Percentiles rank a stretch among this genome's conserved stretches.
Conservation (phyloP, 371 early-diverging fungal species). For the Coemansia linderi region DNA sequence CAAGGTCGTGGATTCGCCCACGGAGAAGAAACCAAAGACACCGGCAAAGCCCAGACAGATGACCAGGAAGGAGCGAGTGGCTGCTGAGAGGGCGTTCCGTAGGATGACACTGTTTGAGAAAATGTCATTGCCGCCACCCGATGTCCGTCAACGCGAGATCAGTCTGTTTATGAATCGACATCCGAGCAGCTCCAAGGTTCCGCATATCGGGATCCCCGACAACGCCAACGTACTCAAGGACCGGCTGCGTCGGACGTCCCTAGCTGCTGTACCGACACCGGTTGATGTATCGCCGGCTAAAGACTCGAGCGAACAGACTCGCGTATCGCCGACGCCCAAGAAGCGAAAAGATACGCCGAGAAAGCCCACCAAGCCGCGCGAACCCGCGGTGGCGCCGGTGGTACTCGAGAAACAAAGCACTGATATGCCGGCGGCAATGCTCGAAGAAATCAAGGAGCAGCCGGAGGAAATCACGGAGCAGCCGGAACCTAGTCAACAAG, state of each 20-base stretch:
- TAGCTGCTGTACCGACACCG: background rate
- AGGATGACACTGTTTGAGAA: slow-evolving; percentile 42
- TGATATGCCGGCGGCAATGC: background rate
- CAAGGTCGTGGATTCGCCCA: too few species aligned
- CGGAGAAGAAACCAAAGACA: too few species aligned
- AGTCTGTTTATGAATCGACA: background rate
- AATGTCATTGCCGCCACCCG: slow-evolving; percentile 43
- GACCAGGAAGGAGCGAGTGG: background rate
- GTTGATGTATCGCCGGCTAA: background rate
- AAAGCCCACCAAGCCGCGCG: too few species aligned
- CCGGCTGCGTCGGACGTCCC: slow-evolving; percentile 18
- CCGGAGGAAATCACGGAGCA: too few species aligned
- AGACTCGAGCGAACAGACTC: too few species aligned
- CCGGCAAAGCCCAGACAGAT: too few species aligned
- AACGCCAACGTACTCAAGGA: slow-evolving; percentile 25
- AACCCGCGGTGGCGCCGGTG: too few species aligned
- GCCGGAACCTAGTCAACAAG: background rate
- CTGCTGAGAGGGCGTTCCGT: slow-evolving; percentile 1
- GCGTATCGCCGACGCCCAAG: too few species aligned
- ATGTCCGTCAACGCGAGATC: slow-evolving; percentile 22
- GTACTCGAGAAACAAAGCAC: background rate
- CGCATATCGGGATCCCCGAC: slow-evolving; percentile 23
- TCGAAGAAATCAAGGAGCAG: too few species aligned
- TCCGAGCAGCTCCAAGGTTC: background rate
- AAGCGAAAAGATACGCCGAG: too few species aligned